These are phyloP conservation scores for Hymenoscyphus fructigenus DNA, from an alignment of 2,329 filamentous ascomycete genomes.

Conservation along the genomic window DNA sequence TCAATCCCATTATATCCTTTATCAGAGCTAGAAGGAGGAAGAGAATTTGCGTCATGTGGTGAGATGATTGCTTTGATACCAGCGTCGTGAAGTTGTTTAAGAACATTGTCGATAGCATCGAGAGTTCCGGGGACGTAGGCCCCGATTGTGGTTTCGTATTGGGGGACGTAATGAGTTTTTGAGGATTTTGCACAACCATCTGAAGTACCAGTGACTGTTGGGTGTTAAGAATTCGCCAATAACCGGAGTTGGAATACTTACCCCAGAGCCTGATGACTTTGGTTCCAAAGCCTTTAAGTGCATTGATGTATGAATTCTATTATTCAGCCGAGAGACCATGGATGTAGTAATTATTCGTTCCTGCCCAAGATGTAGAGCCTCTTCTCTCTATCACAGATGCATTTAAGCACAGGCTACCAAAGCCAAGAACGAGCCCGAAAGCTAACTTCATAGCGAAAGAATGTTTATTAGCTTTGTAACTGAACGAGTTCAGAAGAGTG, in stretches of 20 bases:
- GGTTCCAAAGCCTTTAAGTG: conserved; percentile 1
- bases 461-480: neutral
- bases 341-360: conserved; percentile 13
- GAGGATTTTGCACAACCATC: conserved; percentile 3
- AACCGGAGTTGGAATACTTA: neutral
- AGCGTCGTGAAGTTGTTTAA: conserved; percentile 1
- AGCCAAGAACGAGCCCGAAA: conserved; percentile 3
- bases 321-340: conserved; percentile 6
- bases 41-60: conserved; percentile 13
- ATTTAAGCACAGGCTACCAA: conserved; percentile 1
- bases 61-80: conserved; percentile 17
- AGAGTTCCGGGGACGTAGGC: conserved; percentile 3
- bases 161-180: neutral
- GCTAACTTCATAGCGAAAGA: neutral
- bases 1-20: conserved; percentile 12
- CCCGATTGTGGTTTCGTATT: conserved; percentile 10
- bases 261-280: conserved; percentile 12
- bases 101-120: conserved; percentile 11
- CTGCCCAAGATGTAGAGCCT: conserved; percentile 10
- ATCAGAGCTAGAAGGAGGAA: neutral
- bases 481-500: neutral
- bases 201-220: conserved; percentile 5
- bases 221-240: neutral
- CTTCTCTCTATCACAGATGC: conserved; percentile 9
- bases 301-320: conserved; percentile 8